Evolutionary conservation across 148 eudicot species (phyloP), one percentile per base, ranked within the genome.

Genomic region (Limonium bicolor): DNA sequence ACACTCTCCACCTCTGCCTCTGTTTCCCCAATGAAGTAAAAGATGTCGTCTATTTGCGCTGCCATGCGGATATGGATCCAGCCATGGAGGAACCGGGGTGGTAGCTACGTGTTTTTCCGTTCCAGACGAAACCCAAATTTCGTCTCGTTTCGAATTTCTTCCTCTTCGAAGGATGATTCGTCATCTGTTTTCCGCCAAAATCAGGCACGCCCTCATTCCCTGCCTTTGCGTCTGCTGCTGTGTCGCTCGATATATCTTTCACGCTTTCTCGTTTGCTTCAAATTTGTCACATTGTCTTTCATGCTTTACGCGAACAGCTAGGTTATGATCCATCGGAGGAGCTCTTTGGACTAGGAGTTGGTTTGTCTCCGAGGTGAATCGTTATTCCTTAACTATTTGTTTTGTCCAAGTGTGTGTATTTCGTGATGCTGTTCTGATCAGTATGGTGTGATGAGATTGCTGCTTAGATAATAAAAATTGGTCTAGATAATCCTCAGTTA

Each of bases 291-390:
- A 6, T 8, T 12, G 21, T 37, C 6, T 37, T 37, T 37, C 20
- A 11, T 4, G 7, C 41, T 23, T 10, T 41, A 1, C 9, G 15
- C 8, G 24, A 18, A 31, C 48, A 43, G 48, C 8, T 43, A 31
- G 27, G 19, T 43, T 43, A 25, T 18, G 48, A 43, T 43, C 48
- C 30, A 5, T 43, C 48, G 20, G 48, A 43, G 19, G 48, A 43
- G 48, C 18, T 43, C 48, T 43, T 43, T 18, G 48, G 31, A 43
- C 11, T 43, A 14, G 48, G 48, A 6, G 19, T 12, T 4, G 48
- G 27, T 20, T 43, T 43, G 31, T 43, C 48, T 43, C 48, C 13
- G 9, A 43, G 48, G 48, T 38, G 42, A n/a, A n/a, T n/a, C n/a
- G n/a, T n/a, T n/a, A n/a, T n/a, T n/a, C n/a, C n/a, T n/a, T n/a